Base-by-base conservation (phyloP, 208 protist genomes). In the Trichomonas vaginalis region DNA sequence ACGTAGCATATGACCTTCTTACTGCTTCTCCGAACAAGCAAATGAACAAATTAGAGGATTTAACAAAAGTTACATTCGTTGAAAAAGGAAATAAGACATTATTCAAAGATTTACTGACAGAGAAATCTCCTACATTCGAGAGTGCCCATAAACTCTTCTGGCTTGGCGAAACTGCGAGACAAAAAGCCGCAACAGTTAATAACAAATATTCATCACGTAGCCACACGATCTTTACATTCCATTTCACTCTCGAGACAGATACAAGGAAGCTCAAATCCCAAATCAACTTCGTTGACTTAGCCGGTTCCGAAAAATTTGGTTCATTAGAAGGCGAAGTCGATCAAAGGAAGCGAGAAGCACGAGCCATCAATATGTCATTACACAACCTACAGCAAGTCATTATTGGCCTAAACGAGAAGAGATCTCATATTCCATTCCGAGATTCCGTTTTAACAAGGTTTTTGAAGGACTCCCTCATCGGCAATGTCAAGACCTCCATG, bases 1-100 rank as follows among this genome's bases (percentile, higher is more conserved):
- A 97, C 61, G 27, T 17, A 8, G 96, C 79, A 2, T 96, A 96
- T 80, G 96, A 96, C 62, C 27, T 92, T 9, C 45, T 92, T 21
- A 92, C 40, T 35, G 8, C 14, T 6, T 27, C 17, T 39, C 8
- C 15, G 17, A n/a, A 39, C 17, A 42, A 92, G 23, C 35, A 35
- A 39, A 92, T 92, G 40, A 40, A 92, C 48, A 92, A 51, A 92
- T 45, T 92, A 35, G 86, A 92, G 56, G 86, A 92, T 92, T 39
- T 92, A 39, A 48, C 14, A 17, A 92, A 51, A 92, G 86, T 92
- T 92, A 35, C 23, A 51, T 42, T 92, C 4, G 86, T 27, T 39
- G 86, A 92, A 48, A 92, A 42, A 51, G 86, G 86, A 51, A 92
- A 92, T n/a, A 42, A 92, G 56, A 92, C 45, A 51, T 10, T 92